Evolutionary conservation across 768 basidiomycete genomes (phyloP).

Genomic region (Kwoniella heveanensis): DNA sequence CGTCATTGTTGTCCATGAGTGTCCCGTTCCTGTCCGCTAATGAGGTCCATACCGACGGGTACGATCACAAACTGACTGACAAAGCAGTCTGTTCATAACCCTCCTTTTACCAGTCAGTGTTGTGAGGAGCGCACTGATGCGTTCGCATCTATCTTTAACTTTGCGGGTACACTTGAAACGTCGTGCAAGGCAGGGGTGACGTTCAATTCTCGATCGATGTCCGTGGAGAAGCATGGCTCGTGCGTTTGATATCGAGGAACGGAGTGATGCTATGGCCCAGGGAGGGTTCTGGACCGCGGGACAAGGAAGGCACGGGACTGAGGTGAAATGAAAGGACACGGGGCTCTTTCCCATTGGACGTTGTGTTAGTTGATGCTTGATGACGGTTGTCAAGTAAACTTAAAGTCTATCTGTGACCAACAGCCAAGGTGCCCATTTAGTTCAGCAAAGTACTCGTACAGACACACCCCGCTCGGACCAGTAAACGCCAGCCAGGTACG

Average conservation of each 20-base stretch:
- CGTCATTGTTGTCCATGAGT: too few relatives aligned
- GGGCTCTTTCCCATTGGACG: not conserved
- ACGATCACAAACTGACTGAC: too few relatives aligned
- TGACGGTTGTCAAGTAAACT: not conserved
- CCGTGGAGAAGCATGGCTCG: not conserved
- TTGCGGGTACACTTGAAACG: constrained; percentile 1
- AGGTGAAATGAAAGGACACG: not conserved
- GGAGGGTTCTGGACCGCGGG: not conserved
- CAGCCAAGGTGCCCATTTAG: too few relatives aligned
- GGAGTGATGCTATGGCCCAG: too few relatives aligned
- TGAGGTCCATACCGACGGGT: too few relatives aligned
- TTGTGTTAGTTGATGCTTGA: not conserved
- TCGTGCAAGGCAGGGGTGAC: not conserved
- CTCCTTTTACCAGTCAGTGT: too few relatives aligned
- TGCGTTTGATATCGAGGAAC: not conserved
- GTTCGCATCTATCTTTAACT: not conserved
- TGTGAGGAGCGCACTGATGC: too few relatives aligned
- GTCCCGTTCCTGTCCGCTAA: too few relatives aligned
- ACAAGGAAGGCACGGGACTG: not conserved
- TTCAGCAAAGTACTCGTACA: too few relatives aligned
- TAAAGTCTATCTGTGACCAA: not conserved
- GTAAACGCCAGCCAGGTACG: not conserved
- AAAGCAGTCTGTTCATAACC: too few relatives aligned
- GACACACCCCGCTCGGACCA: not conserved
- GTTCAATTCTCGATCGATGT: not conserved